A percentile compares a stretch with the other conserved stretches of the same genome.
phyloP scores from a whole-genome alignment of 495 filamentous ascomycete species.

The Penicillium silybi region DNA sequence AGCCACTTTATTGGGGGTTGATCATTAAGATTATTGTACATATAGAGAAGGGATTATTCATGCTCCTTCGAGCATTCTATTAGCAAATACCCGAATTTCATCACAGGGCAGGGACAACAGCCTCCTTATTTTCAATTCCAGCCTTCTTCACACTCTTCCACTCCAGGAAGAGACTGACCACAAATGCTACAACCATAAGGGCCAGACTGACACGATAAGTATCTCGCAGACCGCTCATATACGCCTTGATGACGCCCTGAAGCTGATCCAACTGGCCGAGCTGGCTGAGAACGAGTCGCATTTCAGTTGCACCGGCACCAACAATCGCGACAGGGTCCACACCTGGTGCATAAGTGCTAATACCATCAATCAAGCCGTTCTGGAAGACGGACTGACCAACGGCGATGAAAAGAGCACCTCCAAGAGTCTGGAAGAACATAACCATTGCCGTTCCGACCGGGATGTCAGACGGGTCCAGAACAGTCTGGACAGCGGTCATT shows the following conservation, averaged over 20 bases:
- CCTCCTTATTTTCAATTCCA: slow-evolving; percentile 9
- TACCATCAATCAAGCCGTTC: slow-evolving; percentile 50
- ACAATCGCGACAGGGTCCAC: slow-evolving; percentile 34
- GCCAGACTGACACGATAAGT: slow-evolving; percentile 28
- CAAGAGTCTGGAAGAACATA: slow-evolving; percentile 67
- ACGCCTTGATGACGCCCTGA: slow-evolving; percentile 23
- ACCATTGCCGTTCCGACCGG: slow-evolving; percentile 46
- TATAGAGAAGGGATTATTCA: background rate
- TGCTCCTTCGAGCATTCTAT: background rate
- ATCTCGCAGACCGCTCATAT: slow-evolving; percentile 26
- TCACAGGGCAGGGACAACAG: slow-evolving; percentile 13
- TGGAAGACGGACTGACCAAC: slow-evolving; percentile 62
- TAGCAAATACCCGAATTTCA: background rate
- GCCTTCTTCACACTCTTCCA: slow-evolving; percentile 49
- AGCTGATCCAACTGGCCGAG: slow-evolving; percentile 22
- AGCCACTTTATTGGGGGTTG: too few species aligned
- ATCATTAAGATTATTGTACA: background rate
- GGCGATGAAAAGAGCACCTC: slow-evolving; percentile 63
- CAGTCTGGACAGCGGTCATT: slow-evolving; percentile 28
- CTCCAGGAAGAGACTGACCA: slow-evolving; percentile 41
- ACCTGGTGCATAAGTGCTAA: slow-evolving; percentile 37
- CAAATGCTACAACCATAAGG: slow-evolving; percentile 31
- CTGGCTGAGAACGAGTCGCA: slow-evolving; percentile 41
- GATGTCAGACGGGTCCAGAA: slow-evolving; percentile 19
- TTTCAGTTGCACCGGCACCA: slow-evolving; percentile 36